Base-by-base conservation (phyloP, 345 rosid species). In the Lumnitzera littorea region DNA sequence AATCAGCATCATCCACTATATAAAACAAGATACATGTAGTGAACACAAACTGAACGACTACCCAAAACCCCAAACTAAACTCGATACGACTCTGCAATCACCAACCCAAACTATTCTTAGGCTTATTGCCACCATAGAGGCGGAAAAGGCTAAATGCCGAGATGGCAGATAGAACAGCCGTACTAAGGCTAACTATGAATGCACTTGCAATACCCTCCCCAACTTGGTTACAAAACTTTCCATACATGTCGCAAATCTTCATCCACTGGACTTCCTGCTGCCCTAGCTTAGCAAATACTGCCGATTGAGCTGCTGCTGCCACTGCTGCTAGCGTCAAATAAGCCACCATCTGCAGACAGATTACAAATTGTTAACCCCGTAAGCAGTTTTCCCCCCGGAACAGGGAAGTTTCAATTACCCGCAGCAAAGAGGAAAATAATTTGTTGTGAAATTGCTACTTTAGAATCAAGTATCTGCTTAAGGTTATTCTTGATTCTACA, bases 91-190 rank as follows among this genome's bases (percentile, higher is more conserved):
- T 60, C 31, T 36, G 43, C 43, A 36, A 36, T 36, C 61, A 51
- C 86, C 77, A 71, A 53, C 79, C 68, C 4, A 70, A 50, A 12
- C 54, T 47, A 51, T 57, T 67, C 65, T 67, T 70, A 29, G 31
- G 53, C 61, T 72, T 82, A 66, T 54, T 68, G 47, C 76, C 67
- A 0, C 94, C 87, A 14, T 83, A 94, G 76, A 88, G 70, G 2
- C 97, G 90, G 67, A 94, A 94, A 57, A 94, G 91, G 60, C 88
- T 62, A 72, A 88, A 94, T 4, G 96, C 87, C 0, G 99, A 94
- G 8, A 90, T 67, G 58, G 78, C 74, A 9, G 97, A 86, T 53
- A 86, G 62, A 13, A 61, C 63, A 51, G 84, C 92, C 85, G 72
- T 79, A 63, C 89, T 54, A 1, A 83, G 5, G 62, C 86, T 62